Evolutionary conservation across 345 rosid genomes (phyloP), one percentile per base, ranked within the genome.

Genomic region (Salix arbutifolia): DNA sequence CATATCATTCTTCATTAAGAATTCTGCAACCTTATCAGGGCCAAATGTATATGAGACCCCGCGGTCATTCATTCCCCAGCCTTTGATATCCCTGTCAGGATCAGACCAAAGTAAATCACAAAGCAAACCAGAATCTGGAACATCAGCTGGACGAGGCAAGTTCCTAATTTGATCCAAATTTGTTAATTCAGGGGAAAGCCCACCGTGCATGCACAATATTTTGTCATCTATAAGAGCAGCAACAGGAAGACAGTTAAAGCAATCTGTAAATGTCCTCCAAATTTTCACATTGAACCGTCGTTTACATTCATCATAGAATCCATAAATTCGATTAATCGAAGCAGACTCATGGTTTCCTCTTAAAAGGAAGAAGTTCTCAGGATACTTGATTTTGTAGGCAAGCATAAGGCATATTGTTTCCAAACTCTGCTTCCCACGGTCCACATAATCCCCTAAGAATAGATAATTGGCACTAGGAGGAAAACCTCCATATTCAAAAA

Each of bases 91-190:
- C 82, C 83, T 89, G 75, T 89, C 85, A 81, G 97, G 98, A 88
- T 94, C 97, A 31, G 98, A 91, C 98, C 97, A 94, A 31, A 94
- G 96, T 56, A 94, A 86, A 81, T 94, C 97, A 83, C 98, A 94
- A 7, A 94, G 96, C 83, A 94, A 87, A 75, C 98, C 97, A 38
- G 92, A 81, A 75, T 94, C 97, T 2, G 98, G 98, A 80, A 92
- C 88, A 86, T 92, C 96, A 83, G 87, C 80, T 8, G 98, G 97
- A n/a, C 98, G 96, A 25, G 87, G 23, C 58, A 94, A 74, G 71
- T 65, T 89, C 77, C 91, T 92, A 71, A 94, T 94, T 80, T 91
- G 89, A 81, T 94, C 94, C 86, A 94, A 82, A 79, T 80, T 74
- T 21, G 83, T 81, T 83, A 94, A 69, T 72, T 94, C 97, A 73